These are phyloP conservation scores for Fagopyrum esculentum DNA, from an alignment of 148 eudicot species.

Conservation along the genomic window DNA sequence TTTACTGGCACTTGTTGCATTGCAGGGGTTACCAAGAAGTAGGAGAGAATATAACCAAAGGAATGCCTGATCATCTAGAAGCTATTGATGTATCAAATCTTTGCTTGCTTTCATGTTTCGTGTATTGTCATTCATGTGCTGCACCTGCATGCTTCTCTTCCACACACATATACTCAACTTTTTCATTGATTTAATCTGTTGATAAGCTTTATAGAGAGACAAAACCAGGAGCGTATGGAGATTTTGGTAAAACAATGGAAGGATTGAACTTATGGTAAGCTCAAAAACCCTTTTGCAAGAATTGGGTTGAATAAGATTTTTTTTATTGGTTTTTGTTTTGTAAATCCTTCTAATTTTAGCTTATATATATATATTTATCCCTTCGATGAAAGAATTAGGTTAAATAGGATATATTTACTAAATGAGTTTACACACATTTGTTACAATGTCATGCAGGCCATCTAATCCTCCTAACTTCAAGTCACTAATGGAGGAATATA, in stretches of 20 bases:
- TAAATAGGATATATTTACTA: too few relatives aligned
- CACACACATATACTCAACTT: too few relatives aligned
- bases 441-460: conserved; percentile 50
- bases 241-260: conserved; percentile 60
- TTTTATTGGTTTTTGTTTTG: too few relatives aligned
- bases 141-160: too few relatives aligned
- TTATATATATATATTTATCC: too few relatives aligned
- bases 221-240: conserved; percentile 55
- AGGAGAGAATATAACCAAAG: conserved; percentile 87
- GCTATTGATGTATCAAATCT: conserved; percentile 84
- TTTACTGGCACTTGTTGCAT: neutral
- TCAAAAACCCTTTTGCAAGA: too few relatives aligned
- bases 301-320: too few relatives aligned
- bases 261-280: conserved; percentile 79
- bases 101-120: conserved; percentile 4
- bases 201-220: conserved; percentile 73
- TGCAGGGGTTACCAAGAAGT: conserved; percentile 89
- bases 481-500: conserved; percentile 68
- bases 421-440: too few relatives aligned
- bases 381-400: too few relatives aligned
- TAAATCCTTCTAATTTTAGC: too few relatives aligned
- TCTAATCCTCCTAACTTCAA: conserved; percentile 53
- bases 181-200: too few relatives aligned
- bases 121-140: neutral
- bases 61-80: conserved; percentile 84